A percentile compares a stretch with the other conserved stretches of the same genome.
phyloP scores from a whole-genome alignment of 805 yeast genomes.

The Kodamaea nitidulidarum region DNA sequence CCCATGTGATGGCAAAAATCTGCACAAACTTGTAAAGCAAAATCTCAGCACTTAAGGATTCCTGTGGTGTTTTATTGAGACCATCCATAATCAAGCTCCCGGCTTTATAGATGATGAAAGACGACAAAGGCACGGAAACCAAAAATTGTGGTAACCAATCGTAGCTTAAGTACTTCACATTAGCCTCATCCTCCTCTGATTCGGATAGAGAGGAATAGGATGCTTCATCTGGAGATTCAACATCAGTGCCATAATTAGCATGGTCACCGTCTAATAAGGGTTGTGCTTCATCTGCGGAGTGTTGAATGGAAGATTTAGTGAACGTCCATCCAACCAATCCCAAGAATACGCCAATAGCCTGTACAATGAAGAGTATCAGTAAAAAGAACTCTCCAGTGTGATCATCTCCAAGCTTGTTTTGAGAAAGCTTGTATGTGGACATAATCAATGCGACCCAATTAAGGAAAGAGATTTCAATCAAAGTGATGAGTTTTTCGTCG shows the following conservation, averaged over 20 bases:
- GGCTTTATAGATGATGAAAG: constrained; percentile 49
- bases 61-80: constrained; percentile 67
- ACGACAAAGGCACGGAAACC: constrained; percentile 60
- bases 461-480: constrained; percentile 50
- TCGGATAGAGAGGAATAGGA: constrained; percentile 5
- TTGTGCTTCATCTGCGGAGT: constrained; percentile 15
- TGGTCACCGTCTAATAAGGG: constrained; percentile 25
- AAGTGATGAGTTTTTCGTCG: constrained; percentile 55
- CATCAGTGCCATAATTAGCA: constrained; percentile 9
- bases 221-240: constrained; percentile 15
- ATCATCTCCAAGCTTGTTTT: constrained; percentile 37
- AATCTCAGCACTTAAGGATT: constrained; percentile 45
- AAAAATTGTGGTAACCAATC: constrained; percentile 82
- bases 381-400: constrained; percentile 54
- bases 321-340: constrained; percentile 51
- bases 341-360: constrained; percentile 44
- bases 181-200: constrained; percentile 11
- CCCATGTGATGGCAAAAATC: constrained; percentile 27
- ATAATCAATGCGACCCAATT: constrained; percentile 54
- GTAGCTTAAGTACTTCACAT: constrained; percentile 49
- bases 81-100: constrained; percentile 62
- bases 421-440: constrained; percentile 45
- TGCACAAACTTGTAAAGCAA: constrained; percentile 28
- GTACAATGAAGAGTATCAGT: constrained; percentile 43
- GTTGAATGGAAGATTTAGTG: constrained; percentile 1